Evolutionary conservation across 139 green algal genomes (phyloP).

Genomic region (Edaphochlamys debaryana): DNA sequence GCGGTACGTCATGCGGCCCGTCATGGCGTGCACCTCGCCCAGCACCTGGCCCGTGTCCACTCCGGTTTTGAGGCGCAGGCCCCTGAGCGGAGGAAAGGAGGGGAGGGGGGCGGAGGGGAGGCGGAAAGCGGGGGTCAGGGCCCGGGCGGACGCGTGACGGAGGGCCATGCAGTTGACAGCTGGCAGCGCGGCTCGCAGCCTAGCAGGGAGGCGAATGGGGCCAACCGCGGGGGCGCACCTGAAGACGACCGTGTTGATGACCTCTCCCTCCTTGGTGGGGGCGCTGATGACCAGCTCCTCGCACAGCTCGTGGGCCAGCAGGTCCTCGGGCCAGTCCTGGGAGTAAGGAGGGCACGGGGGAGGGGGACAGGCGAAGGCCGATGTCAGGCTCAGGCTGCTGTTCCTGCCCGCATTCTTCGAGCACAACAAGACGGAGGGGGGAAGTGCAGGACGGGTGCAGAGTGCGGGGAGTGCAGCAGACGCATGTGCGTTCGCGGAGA

Average conservation of each 20-base stretch:
- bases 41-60: slow-evolving; percentile 55
- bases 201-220: too few relatives aligned
- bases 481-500: too few relatives aligned
- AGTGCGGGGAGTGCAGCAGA: too few relatives aligned
- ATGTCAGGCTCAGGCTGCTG: not conserved
- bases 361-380: not conserved
- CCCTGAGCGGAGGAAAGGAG: too few relatives aligned
- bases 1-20: slow-evolving; percentile 60
- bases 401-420: too few relatives aligned
- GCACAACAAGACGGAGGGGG: too few relatives aligned
- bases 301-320: slow-evolving; percentile 56
- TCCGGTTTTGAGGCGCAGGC: slow-evolving; percentile 57
- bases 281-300: slow-evolving; percentile 48
- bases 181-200: not conserved
- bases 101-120: too few relatives aligned
- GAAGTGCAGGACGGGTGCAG: too few relatives aligned
- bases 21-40: slow-evolving; percentile 54
- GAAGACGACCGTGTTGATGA: slow-evolving; percentile 54
- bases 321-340: slow-evolving; percentile 49
- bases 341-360: not conserved
- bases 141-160: too few relatives aligned
- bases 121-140: too few relatives aligned
- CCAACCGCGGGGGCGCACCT: slow-evolving; percentile 2
- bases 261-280: slow-evolving; percentile 42
- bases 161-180: not conserved